Conservation (phyloP, 495 filamentous ascomycete species). For the Hypoxylon rickii region DNA sequence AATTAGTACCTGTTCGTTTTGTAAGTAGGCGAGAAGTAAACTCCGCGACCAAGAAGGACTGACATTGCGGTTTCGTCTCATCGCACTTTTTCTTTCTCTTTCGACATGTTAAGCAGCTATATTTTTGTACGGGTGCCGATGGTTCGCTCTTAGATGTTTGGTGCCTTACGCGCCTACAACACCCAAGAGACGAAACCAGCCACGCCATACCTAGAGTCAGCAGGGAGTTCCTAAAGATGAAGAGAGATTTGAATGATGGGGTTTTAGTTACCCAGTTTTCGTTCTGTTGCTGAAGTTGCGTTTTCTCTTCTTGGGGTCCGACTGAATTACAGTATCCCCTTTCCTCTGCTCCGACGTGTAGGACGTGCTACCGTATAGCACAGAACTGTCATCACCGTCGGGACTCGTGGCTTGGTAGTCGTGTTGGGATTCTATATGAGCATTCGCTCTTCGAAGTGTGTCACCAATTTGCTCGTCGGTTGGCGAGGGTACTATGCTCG, state of each 20-base stretch:
- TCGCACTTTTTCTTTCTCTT: constrained; percentile 98
- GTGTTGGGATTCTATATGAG: constrained; percentile 43
- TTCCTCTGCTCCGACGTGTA: constrained; percentile 54
- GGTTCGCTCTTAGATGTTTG: constrained; percentile 15
- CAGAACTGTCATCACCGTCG: constrained; percentile 51
- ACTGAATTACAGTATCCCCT: constrained; percentile 58
- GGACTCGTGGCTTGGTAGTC: constrained; percentile 55
- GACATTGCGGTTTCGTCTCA: constrained; percentile 92
- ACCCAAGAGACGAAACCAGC: constrained; percentile 19
- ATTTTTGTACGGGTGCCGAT: constrained; percentile 26
- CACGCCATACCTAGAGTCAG: constrained; percentile 34
- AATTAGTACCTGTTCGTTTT: constrained; percentile 76
- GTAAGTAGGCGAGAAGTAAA: constrained; percentile 21
- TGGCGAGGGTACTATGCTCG: constrained; percentile 45
- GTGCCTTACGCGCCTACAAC: constrained; percentile 5
- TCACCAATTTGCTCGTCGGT: constrained; percentile 54
- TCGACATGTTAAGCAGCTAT: constrained; percentile 87
- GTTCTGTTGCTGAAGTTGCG: constrained; percentile 94
- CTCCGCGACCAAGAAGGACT: constrained; percentile 31
- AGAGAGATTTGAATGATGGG: neutral
- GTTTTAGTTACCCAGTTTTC: constrained; percentile 67
- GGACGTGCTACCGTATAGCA: constrained; percentile 44
- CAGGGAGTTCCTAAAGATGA: constrained; percentile 2
- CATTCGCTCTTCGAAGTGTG: constrained; percentile 43
- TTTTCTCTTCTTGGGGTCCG: constrained; percentile 79